Evolutionary conservation across 306 rosid species (phyloP).

Genomic region (Comarum palustre): DNA sequence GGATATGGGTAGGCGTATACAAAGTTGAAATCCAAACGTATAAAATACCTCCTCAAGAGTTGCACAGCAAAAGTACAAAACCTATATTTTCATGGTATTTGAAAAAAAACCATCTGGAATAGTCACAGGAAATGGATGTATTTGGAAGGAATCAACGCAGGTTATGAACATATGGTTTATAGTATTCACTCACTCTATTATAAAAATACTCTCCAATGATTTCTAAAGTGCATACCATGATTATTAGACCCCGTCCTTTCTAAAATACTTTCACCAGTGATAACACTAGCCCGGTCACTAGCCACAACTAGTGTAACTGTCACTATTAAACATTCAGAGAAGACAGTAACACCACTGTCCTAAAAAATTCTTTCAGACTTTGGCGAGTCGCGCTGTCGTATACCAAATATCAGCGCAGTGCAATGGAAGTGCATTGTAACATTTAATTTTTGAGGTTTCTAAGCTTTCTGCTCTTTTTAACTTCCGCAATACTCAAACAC

Average conservation of each 20-base stretch:
- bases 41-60: background rate
- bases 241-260: background rate
- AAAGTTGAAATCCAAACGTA: background rate
- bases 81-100: background rate
- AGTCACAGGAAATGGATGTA: background rate
- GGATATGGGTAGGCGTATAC: background rate
- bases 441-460: background rate
- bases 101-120: background rate
- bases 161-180: background rate
- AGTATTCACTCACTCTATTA: background rate
- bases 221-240: background rate
- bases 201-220: background rate
- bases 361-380: background rate
- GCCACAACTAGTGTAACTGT: background rate
- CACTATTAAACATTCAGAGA: background rate
- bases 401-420: background rate
- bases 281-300: background rate
- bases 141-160: background rate
- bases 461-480: background rate
- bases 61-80: background rate
- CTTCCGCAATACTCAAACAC: background rate
- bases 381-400: background rate
- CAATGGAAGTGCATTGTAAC: background rate
- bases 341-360: background rate
- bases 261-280: background rate